Conservation (phyloP, 805 yeast genomes). For the Candida easanensis region DNA sequence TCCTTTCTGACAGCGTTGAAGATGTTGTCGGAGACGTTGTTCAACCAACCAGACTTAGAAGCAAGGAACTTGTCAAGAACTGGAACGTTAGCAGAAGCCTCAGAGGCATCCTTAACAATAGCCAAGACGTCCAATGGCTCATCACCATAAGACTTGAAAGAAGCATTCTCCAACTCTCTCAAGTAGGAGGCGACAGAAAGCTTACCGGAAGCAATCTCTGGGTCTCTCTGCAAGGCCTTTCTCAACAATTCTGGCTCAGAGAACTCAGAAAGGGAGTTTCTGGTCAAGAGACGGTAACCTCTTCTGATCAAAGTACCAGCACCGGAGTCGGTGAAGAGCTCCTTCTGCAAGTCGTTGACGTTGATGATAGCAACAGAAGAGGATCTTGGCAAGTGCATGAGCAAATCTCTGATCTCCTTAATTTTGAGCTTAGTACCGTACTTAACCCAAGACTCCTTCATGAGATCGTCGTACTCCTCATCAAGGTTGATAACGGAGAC, state of each 20-base stretch:
- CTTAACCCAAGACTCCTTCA: constrained; percentile 97
- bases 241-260: constrained; percentile 72
- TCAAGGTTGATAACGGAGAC: constrained; percentile 89
- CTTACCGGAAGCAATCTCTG: constrained; percentile 66
- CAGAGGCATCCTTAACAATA: constrained; percentile 58
- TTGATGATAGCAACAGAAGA: constrained; percentile 97
- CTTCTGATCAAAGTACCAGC: constrained; percentile 98
- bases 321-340: constrained; percentile 96
- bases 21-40: constrained; percentile 93
- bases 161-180: constrained; percentile 57
- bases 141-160: constrained; percentile 84
- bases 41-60: constrained; percentile 92
- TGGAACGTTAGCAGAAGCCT: constrained; percentile 45
- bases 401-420: constrained; percentile 91
- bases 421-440: constrained; percentile 97
- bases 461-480: constrained; percentile 87
- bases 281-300: constrained; percentile 83
- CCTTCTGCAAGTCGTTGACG: constrained; percentile 93
- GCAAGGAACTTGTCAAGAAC: constrained; percentile 82
- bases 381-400: constrained; percentile 92
- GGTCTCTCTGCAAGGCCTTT: constrained; percentile 72
- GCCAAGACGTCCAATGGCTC: constrained; percentile 95
- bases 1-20: constrained; percentile 80
- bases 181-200: constrained; percentile 80
- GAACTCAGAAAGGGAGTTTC: constrained; percentile 68